Evolutionary conservation across 1,284 basidiomycete species (phyloP), one percentile per base, ranked within the genome.

Genomic region (Pseudozyma sp.): DNA sequence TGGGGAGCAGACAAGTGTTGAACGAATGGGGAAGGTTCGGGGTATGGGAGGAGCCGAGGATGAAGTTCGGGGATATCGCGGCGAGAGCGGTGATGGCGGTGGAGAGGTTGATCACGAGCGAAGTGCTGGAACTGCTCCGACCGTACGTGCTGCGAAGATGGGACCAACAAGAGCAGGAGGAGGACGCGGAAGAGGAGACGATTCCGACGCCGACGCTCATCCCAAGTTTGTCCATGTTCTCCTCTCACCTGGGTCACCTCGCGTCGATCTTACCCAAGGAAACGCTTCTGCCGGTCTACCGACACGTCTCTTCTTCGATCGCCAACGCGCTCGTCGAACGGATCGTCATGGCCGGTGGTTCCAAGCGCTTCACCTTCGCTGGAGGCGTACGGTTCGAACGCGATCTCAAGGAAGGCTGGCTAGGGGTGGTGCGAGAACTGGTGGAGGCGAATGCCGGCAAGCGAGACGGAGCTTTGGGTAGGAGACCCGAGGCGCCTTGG

Each of bases 401-500:
- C 4, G 81, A 82, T 52, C 54, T 81, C 24, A 37, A 64, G 7
- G 40, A 67, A 5, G 81, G 81, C 5, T 82, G 81, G 81, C 47
- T 82, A 7, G 71, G 67, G 9, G 79, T 82, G 19, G 68, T 77
- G 3, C 17, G 45, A 1, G 77, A 77, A 14, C 7, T 77, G 19
- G 54, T n/a, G 0, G 37, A 51, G 0, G 29, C 16, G 40, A 42
- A 44, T 39, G 60, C 35, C 4, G 48, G 4, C 7, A 34, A 40
- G 19, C 7, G 37, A 4, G 37, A 13, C 37, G 9, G 42, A 0
- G 34, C 65, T n/a, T 55, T 81, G 2, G 81, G 81, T 1, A 63
- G 74, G 5, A 54, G 52, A n/a, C 81, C 81, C 0, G 53, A 72
- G 13, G 56, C 63, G 9, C 30, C 57, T 0, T 82, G 81, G 81